phyloP scores from a whole-genome alignment of 2,329 filamentous ascomycete genomes.

The Diplocarpon rosae region DNA sequence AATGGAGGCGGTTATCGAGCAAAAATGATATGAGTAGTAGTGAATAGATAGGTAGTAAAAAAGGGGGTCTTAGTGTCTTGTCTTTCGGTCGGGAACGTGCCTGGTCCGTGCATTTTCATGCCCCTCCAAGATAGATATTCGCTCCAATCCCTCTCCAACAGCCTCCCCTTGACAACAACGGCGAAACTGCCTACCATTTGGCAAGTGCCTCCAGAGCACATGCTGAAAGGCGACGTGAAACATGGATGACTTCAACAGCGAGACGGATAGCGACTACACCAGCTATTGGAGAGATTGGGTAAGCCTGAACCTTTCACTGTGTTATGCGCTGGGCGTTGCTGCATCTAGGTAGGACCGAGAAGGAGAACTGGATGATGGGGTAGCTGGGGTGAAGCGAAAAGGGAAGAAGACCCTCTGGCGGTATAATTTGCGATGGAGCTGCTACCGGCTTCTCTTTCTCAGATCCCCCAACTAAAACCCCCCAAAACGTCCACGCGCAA shows the following conservation, averaged over 20 bases:
- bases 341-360: neutral
- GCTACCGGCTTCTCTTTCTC: too few relatives aligned
- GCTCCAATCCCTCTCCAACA: neutral
- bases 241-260: constrained; percentile 97
- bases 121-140: neutral
- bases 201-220: constrained; percentile 24
- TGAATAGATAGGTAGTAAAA: too few relatives aligned
- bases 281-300: constrained; percentile 99
- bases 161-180: constrained; percentile 4
- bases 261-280: constrained; percentile 97
- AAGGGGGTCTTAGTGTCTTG: neutral
- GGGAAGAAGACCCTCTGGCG: too few relatives aligned
- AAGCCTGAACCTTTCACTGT: constrained; percentile 33
- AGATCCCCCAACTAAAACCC: too few relatives aligned
- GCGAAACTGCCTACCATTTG: constrained; percentile 18
- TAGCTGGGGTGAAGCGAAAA: too few relatives aligned
- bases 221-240: constrained; percentile 19
- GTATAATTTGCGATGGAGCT: too few relatives aligned
- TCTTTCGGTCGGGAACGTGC: neutral
- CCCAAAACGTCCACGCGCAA: neutral
- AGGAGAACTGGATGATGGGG: neutral
- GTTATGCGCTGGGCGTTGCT: constrained; percentile 12
- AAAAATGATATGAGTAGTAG: too few relatives aligned
- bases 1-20: too few relatives aligned
- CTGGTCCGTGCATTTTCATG: neutral